These are phyloP conservation scores for Fusarium odoratissimum DNA, from an alignment of 2,329 filamentous ascomycete genomes.

Conservation along the genomic window DNA sequence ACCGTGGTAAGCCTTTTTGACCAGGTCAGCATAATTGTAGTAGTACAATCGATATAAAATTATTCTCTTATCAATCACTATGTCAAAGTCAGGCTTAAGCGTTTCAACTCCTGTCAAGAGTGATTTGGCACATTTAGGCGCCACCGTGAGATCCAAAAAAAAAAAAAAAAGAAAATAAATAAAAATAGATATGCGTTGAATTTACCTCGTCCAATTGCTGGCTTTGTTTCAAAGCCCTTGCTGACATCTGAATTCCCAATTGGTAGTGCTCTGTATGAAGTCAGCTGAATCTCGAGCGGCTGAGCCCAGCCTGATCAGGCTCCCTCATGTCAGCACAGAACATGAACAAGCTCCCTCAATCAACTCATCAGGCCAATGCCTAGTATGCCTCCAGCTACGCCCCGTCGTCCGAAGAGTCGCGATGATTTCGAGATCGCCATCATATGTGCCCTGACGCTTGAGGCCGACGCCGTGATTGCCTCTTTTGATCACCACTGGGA, in stretches of 20 bases:
- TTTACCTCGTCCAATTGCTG: neutral
- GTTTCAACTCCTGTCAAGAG: neutral
- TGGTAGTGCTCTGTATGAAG: neutral
- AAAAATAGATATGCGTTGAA: neutral
- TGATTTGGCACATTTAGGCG: neutral
- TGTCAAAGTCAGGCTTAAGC: neutral
- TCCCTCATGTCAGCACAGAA: neutral
- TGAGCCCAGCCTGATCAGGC: neutral
- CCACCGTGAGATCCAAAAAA: neutral
- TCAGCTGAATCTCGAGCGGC: neutral
- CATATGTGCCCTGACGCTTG: neutral
- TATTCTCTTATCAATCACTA: neutral
- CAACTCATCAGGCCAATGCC: neutral
- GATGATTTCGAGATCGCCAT: constrained; percentile 13
- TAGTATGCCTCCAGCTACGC: neutral
- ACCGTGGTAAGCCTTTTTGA: neutral
- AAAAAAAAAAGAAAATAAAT: no score
- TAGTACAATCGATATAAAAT: neutral
- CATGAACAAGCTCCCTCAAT: neutral
- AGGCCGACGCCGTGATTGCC: neutral
- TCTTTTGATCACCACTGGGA: constrained; percentile 10
- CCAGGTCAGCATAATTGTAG: neutral
- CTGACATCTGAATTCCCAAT: neutral
- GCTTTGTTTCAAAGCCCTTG: neutral
- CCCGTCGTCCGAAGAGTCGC: neutral